phyloP scores from a whole-genome alignment of 2,329 filamentous ascomycete genomes.

The Pseudogymnoascus sp. region DNA sequence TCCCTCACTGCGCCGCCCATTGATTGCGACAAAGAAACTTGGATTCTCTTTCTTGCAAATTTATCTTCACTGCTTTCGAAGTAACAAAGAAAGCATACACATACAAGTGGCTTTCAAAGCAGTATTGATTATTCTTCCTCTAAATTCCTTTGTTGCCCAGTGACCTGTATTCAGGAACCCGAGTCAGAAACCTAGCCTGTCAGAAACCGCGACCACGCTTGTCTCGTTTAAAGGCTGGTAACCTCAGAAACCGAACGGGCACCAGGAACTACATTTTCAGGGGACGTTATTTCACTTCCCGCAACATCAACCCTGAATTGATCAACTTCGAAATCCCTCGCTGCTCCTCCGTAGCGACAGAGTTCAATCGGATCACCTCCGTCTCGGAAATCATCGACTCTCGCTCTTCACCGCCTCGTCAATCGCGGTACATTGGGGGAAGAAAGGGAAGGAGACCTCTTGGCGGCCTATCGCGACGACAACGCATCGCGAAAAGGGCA shows the following conservation, averaged over 20 bases:
- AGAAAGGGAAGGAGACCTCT: neutral
- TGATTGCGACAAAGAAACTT: neutral
- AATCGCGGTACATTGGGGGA: neutral
- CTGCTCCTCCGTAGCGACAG: neutral
- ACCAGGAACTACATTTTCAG: slow-evolving; percentile 8
- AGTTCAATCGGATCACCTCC: neutral
- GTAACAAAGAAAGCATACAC: neutral
- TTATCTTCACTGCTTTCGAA: neutral
- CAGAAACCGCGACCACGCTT: slow-evolving; percentile 6
- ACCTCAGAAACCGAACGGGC: slow-evolving; percentile 9
- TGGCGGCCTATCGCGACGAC: slow-evolving; percentile 5
- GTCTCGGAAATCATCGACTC: neutral
- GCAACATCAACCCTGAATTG: slow-evolving; percentile 5
- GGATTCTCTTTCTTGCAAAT: neutral
- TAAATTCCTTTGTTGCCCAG: neutral
- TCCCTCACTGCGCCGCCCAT: neutral
- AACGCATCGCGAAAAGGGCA: slow-evolving; percentile 7
- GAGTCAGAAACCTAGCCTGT: slow-evolving; percentile 5
- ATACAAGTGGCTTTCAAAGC: neutral
- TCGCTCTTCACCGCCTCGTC: neutral
- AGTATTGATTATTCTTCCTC: neutral
- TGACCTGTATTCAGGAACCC: slow-evolving; percentile 3
- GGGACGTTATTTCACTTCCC: slow-evolving; percentile 5
- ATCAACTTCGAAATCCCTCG: neutral
- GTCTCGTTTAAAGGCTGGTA: slow-evolving; percentile 10